phyloP scores from a whole-genome alignment of 2,329 filamentous ascomycete genomes.

The Aspergillus sojae region DNA sequence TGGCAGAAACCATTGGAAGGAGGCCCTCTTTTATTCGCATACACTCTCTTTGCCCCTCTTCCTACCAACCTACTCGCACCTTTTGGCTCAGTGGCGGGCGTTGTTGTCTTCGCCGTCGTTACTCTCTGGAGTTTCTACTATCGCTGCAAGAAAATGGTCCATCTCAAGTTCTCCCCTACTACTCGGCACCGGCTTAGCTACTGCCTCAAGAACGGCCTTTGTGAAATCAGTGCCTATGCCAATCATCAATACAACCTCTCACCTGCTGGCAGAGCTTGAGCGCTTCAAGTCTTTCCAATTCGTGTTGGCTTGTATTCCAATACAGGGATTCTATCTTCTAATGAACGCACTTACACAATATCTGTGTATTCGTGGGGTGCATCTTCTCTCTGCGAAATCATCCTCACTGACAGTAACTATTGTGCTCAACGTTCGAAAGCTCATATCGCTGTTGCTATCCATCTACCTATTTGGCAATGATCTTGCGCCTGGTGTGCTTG shows the following conservation, averaged over 20 bases:
- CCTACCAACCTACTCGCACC: constrained; percentile 38
- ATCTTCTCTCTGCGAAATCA: constrained; percentile 83
- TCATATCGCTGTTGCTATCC: constrained; percentile 86
- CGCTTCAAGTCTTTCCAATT: constrained; percentile 17
- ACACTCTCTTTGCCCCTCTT: constrained; percentile 51
- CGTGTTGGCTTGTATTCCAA: constrained; percentile 32
- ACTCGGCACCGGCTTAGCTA: not conserved
- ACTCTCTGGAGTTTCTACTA: constrained; percentile 23
- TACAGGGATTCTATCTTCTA: constrained; percentile 42
- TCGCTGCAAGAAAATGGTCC: not conserved
- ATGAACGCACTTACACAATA: constrained; percentile 80
- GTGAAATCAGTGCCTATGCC: not conserved
- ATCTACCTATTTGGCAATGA: constrained; percentile 93
- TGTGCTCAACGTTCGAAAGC: constrained; percentile 90
- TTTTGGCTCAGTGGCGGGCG: constrained; percentile 39
- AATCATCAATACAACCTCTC: not conserved
- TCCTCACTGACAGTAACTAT: constrained; percentile 95
- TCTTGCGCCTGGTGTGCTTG: constrained; percentile 72
- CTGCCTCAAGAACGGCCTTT: not conserved
- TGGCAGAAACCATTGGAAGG: constrained; percentile 82
- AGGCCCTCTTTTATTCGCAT: constrained; percentile 93
- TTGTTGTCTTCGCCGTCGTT: constrained; percentile 39
- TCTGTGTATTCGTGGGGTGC: constrained; percentile 92
- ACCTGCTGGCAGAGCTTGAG: constrained; percentile 1
- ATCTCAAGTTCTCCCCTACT: not conserved